Evolutionary conservation across 169 alveolate species (phyloP).

Genomic region (Plasmodium yoelii): DNA sequence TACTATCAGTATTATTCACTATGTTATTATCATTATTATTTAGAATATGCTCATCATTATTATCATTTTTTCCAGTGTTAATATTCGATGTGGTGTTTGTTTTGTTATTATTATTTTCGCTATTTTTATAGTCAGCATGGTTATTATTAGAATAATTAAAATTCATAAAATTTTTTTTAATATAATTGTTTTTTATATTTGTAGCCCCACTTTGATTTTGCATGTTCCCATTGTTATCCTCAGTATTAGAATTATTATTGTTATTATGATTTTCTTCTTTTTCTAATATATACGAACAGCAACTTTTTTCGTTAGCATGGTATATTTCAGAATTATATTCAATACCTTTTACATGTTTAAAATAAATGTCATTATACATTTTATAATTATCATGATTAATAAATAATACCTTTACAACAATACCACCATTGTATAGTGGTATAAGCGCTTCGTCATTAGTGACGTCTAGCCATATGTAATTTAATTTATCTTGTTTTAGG

Average conservation of each 20-base stretch:
- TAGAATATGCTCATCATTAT: too few species aligned
- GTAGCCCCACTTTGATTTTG: background rate
- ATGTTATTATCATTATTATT: background rate
- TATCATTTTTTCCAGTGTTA: background rate
- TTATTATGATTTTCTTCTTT: conserved; percentile 28
- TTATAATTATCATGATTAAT: conserved; percentile 67
- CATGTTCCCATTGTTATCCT: background rate
- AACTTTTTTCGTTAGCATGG: conserved; percentile 23
- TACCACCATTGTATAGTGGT: conserved; percentile 28
- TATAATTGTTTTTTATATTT: background rate
- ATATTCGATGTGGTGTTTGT: too few species aligned
- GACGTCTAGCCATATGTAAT: conserved; percentile 66
- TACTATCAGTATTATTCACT: too few species aligned
- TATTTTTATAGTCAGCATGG: background rate
- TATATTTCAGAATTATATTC: conserved; percentile 10
- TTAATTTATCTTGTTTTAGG: conserved; percentile 60
- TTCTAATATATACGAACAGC: conserved; percentile 29
- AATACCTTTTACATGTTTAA: conserved; percentile 14
- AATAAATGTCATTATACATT: conserved; percentile 46
- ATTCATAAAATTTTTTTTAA: background rate
- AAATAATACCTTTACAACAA: conserved; percentile 68
- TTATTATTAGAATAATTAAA: conserved; percentile 13
- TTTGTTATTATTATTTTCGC: background rate
- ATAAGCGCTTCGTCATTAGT: conserved; percentile 57
- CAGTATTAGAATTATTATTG: conserved; percentile 19